A percentile compares a stretch with the other conserved stretches of the same genome.
Evolutionary conservation across 768 basidiomycete species (phyloP).

Genomic region (Ramaria sp.): DNA sequence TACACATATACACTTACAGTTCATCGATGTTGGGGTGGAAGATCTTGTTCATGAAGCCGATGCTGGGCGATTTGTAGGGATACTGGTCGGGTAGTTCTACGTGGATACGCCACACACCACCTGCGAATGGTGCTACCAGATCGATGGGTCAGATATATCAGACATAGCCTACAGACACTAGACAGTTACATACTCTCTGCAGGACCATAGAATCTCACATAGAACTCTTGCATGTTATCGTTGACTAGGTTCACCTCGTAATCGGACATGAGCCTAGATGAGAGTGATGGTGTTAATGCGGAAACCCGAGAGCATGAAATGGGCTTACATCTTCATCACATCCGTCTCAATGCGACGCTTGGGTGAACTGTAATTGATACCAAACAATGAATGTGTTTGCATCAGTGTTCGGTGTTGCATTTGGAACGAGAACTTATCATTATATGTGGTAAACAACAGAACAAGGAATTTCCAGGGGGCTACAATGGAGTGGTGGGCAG

Average conservation of each 20-base stretch:
- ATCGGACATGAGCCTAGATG: constrained; percentile 86
- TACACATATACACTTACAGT: constrained; percentile 44
- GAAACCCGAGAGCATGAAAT: constrained; percentile 9
- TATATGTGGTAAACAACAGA: constrained; percentile 13
- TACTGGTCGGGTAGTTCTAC: constrained; percentile 98
- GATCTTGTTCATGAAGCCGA: constrained; percentile 99
- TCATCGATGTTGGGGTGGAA: constrained; percentile 99
- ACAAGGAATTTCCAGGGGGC: neutral
- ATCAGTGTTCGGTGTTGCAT: neutral
- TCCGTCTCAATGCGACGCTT: constrained; percentile 97
- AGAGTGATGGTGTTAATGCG: constrained; percentile 9
- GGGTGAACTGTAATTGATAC: constrained; percentile 33
- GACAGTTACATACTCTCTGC: constrained; percentile 63
- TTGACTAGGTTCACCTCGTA: constrained; percentile 96
- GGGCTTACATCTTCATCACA: constrained; percentile 91
- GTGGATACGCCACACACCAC: constrained; percentile 98
- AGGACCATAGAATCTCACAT: constrained; percentile 91
- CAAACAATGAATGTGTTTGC: neutral
- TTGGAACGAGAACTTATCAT: constrained; percentile 53
- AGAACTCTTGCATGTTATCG: constrained; percentile 99
- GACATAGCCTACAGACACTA: neutral
- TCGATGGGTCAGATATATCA: neutral
- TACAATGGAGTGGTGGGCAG: constrained; percentile 10
- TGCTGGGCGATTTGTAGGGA: constrained; percentile 97
- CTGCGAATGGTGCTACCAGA: constrained; percentile 80